Evolutionary conservation across 257 asterid genomes (phyloP).

Genomic region (Solanum paucissectum): DNA sequence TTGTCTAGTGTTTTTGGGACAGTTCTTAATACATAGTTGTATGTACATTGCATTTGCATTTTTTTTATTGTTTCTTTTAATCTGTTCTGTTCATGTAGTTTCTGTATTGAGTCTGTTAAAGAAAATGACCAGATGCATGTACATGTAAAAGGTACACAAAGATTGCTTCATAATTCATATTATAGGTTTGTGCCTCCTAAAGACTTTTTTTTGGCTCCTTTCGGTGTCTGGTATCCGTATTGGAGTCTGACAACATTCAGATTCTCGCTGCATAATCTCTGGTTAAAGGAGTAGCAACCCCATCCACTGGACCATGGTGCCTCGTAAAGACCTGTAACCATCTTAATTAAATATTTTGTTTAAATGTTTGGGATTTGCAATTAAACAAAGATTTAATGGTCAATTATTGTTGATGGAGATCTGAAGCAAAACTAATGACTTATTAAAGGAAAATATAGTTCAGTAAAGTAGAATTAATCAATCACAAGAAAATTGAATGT

Average conservation of each 20-base stretch:
- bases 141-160: neutral
- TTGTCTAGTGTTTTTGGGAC: neutral
- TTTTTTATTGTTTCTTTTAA: neutral
- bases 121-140: neutral
- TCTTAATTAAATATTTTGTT: neutral
- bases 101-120: neutral
- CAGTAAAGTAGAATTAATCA: neutral
- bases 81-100: neutral
- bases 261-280: too few relatives aligned
- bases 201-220: neutral
- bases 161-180: neutral
- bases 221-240: neutral
- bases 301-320: too few relatives aligned
- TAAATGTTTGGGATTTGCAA: neutral
- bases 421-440: neutral
- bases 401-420: neutral
- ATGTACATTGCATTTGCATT: neutral
- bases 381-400: slow-evolving; percentile 9
- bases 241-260: too few relatives aligned
- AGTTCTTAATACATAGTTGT: neutral
- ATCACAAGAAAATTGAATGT: neutral
- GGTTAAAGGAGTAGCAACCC: neutral
- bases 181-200: neutral
- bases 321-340: neutral
- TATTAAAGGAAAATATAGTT: neutral